phyloP scores from a whole-genome alignment of 768 basidiomycete species.

The Epithele typhae region DNA sequence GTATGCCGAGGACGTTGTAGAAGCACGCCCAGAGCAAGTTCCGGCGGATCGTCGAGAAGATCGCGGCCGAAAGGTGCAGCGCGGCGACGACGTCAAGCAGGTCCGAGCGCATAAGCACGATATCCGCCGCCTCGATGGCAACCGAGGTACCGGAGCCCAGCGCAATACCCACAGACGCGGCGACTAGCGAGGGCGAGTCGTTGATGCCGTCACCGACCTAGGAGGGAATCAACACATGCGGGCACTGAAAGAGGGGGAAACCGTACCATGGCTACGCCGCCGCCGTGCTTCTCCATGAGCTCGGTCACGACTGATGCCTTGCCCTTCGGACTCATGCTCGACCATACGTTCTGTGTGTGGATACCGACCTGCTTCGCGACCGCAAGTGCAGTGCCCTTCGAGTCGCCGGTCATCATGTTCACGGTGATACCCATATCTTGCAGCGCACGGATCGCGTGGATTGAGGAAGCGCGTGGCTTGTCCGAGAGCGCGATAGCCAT shows the following conservation, averaged over 20 bases:
- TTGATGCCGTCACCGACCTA: conserved; percentile 99
- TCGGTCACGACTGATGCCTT: conserved; percentile 85
- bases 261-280: conserved; percentile 87
- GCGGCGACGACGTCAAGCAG: conserved; percentile 97
- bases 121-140: conserved; percentile 96
- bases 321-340: conserved; percentile 92
- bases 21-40: conserved; percentile 97
- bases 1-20: conserved; percentile 91
- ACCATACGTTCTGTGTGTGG: conserved; percentile 75
- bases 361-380: conserved; percentile 92
- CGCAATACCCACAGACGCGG: conserved; percentile 94
- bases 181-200: conserved; percentile 95
- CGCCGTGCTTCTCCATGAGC: conserved; percentile 64
- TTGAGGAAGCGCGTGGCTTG: conserved; percentile 79
- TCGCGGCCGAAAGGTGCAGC: conserved; percentile 81
- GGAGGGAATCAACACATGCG: background rate
- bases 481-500: conserved; percentile 86
- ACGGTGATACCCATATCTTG: conserved; percentile 90
- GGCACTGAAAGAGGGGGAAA: no score
- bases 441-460: conserved; percentile 75
- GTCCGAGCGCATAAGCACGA: conserved; percentile 96
- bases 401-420: conserved; percentile 92
- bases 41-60: conserved; percentile 86
- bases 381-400: conserved; percentile 78
- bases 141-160: conserved; percentile 95